Percentiles rank a stretch among this genome's conserved stretches.
Conservation (phyloP, 768 basidiomycete genomes). For the Boletus rex-veris region DNA sequence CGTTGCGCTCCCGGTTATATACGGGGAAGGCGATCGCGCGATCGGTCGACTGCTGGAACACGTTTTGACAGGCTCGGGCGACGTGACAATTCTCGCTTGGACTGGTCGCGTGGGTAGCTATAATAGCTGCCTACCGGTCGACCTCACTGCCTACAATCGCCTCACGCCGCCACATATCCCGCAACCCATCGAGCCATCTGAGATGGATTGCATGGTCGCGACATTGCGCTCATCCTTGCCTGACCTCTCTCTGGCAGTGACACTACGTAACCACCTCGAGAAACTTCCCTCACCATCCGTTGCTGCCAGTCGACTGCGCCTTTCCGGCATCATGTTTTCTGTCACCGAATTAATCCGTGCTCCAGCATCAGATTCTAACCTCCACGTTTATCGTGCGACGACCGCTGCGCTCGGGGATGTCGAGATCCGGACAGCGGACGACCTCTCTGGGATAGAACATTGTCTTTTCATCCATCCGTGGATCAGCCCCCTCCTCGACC, state of each 20-base stretch:
- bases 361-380: neutral
- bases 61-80: neutral
- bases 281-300: neutral
- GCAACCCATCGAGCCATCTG: neutral
- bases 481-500: neutral
- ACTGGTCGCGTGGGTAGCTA: neutral
- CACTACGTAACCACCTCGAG: neutral
- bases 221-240: neutral
- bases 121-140: neutral
- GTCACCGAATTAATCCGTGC: neutral
- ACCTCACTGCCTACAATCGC: conserved; percentile 1
- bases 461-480: conserved; percentile 11
- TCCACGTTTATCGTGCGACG: neutral
- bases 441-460: neutral
- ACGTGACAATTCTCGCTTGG: conserved; percentile 8
- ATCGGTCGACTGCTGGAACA: conserved; percentile 9
- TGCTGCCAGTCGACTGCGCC: neutral
- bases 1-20: neutral
- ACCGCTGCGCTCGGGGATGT: neutral
- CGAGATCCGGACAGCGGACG: neutral
- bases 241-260: neutral
- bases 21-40: conserved; percentile 6
- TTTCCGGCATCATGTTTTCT: conserved; percentile 4
- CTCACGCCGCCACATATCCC: neutral
- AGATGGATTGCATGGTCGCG: neutral